These are phyloP conservation scores for Paramyrothecium sp. DNA, from an alignment of 2,329 filamentous ascomycete species.

Conservation along the genomic window DNA sequence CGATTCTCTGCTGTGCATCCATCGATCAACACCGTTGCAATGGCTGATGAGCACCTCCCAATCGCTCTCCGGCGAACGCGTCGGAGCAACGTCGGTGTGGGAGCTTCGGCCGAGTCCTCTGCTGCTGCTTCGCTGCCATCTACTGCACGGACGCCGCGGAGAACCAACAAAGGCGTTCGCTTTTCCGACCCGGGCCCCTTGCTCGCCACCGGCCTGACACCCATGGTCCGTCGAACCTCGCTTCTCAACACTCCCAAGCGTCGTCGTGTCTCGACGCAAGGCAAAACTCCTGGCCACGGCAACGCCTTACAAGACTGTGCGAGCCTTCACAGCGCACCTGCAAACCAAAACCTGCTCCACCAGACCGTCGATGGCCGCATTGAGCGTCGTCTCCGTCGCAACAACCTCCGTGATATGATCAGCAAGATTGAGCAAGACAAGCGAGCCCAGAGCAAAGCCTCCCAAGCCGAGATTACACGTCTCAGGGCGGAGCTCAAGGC, in stretches of 20 bases:
- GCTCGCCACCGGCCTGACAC: slow-evolving; percentile 54
- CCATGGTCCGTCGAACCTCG: slow-evolving; percentile 53
- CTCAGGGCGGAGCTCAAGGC: slow-evolving; percentile 47
- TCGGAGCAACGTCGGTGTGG: slow-evolving; percentile 36
- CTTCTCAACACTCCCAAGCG: slow-evolving; percentile 34
- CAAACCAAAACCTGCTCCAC: slow-evolving; percentile 39
- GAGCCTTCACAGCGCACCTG: slow-evolving; percentile 13
- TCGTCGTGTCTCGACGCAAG: slow-evolving; percentile 46
- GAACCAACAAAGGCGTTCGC: slow-evolving; percentile 48
- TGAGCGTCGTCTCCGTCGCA: slow-evolving; percentile 55
- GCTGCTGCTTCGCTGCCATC: slow-evolving; percentile 8
- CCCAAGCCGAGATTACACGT: slow-evolving; percentile 45
- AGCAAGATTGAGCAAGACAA: slow-evolving; percentile 50
- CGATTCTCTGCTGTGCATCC: too few relatives aligned
- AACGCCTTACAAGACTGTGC: slow-evolving; percentile 10
- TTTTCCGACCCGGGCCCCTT: slow-evolving; percentile 57
- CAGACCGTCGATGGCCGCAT: slow-evolving; percentile 57
- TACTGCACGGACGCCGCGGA: slow-evolving; percentile 26
- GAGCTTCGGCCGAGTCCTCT: slow-evolving; percentile 15
- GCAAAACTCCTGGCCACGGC: slow-evolving; percentile 16
- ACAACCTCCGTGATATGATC: slow-evolving; percentile 58
- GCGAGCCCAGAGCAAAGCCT: slow-evolving; percentile 33
- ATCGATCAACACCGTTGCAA: slow-evolving; percentile 11
- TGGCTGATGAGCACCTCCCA: slow-evolving; percentile 44
- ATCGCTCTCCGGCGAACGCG: slow-evolving; percentile 55